These are phyloP conservation scores for Ostreobium quekettii DNA, from an alignment of 139 green algal species.

Conservation along the genomic window DNA sequence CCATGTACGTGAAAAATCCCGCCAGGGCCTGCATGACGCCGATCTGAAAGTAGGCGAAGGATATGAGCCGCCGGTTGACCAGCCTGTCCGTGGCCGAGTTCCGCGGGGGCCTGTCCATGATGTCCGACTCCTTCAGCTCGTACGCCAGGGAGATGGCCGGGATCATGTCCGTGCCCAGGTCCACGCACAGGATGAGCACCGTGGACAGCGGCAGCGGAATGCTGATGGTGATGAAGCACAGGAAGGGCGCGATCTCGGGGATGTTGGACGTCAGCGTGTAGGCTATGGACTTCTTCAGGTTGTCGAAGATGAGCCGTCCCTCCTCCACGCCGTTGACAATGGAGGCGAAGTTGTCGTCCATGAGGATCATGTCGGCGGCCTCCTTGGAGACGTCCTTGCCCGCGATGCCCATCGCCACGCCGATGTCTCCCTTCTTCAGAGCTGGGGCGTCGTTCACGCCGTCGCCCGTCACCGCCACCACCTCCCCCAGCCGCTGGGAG, in stretches of 20 bases:
- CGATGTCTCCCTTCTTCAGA: slow-evolving; percentile 91
- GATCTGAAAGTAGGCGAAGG: slow-evolving; percentile 34
- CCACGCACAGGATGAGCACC: slow-evolving; percentile 73
- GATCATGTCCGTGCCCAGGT: slow-evolving; percentile 44
- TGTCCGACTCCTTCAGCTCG: slow-evolving; percentile 31
- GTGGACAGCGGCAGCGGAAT: slow-evolving; percentile 57
- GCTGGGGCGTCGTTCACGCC: slow-evolving; percentile 91
- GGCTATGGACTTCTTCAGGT: slow-evolving; percentile 76
- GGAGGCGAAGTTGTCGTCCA: slow-evolving; percentile 78
- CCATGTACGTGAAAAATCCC: slow-evolving; percentile 67
- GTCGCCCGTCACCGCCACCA: slow-evolving; percentile 37
- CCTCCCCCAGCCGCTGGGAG: slow-evolving; percentile 38
- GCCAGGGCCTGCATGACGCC: slow-evolving; percentile 25
- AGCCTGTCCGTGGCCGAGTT: slow-evolving; percentile 31
- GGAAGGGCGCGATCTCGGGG: slow-evolving; percentile 63
- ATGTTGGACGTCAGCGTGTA: slow-evolving; percentile 75
- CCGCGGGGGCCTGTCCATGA: slow-evolving; percentile 37
- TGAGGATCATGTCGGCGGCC: slow-evolving; percentile 68
- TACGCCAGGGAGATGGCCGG: slow-evolving; percentile 44
- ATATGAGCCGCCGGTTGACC: slow-evolving; percentile 28
- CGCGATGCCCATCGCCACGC: slow-evolving; percentile 67
- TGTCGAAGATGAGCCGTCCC: slow-evolving; percentile 77
- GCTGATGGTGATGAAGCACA: slow-evolving; percentile 46
- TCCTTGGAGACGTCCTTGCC: slow-evolving; percentile 57
- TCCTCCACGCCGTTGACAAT: slow-evolving; percentile 74